Base-by-base conservation (phyloP, 2,329 filamentous ascomycete species). In the Cucurbitaria berberidis region DNA sequence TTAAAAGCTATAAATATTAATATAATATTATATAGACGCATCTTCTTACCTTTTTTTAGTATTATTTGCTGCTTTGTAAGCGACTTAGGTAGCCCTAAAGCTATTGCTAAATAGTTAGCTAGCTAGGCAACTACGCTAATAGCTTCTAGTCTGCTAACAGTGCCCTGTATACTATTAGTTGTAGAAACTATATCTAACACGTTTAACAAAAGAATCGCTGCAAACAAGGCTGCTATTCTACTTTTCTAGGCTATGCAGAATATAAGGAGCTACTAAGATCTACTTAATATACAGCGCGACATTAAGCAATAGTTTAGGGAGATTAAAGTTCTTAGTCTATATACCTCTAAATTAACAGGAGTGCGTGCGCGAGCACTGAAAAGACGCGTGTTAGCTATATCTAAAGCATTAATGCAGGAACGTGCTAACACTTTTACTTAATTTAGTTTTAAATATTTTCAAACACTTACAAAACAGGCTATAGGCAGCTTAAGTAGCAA, bases 91-190 rank as follows among this genome's bases (percentile, higher is more conserved):
- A 35, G 42, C 13, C 35, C n/a, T 18, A 41, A 5, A 16, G 42
- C 30, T 16, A 24, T 36, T 22, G 40, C 40, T n/a, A 32, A 50
- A 5, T 50, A 19, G 47, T 32, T 50, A 21, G 47, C 47, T 38
- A 13, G 44, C 4, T 18, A 29, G 8, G n/a, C n/a, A n/a, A 15
- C 18, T 11, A 30, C 16, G 8, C 32, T 30, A 8, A 13, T 24
- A 8, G 47, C 22, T 30, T 11, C 3, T 5, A 32, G 44, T 22
- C 26, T 44, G 24, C 47, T 3, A 10, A 43, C 22, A 21, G 16
- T 44, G 18, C 66, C 63, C n/a, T 35, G 47, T 30, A 55, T 65
- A 10, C 48, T 70, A 3, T 47, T 70, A 24, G 58, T 69, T 9
- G 39, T 68, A 2, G 59, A 69, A n/a, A 68, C 59, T 18, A 49